Evolutionary conservation across 345 rosid species (phyloP), one percentile per base, ranked within the genome.

Genomic region (Abelmoschus esculentus): DNA sequence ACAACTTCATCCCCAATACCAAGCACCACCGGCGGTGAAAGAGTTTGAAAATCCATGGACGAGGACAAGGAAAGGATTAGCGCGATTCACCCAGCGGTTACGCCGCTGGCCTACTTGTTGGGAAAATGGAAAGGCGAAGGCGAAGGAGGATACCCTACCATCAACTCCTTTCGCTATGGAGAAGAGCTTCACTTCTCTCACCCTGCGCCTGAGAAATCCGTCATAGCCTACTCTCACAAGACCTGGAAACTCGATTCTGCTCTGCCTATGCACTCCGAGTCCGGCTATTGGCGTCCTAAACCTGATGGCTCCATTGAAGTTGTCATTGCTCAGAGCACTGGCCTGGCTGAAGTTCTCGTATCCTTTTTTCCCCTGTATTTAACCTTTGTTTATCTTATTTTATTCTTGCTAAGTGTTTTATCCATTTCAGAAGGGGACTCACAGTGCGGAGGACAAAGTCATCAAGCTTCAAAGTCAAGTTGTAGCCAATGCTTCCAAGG

Each of bases 81-180:
- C 3, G 62, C 74, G 26, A 1, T 85, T 31, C 96, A 88, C 47
- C 88, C 90, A 13, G 82, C 81, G n/a, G 75, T 85, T 5, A 84
- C 76, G 38, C 87, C 90, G 15, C 18, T 90, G 0, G 74, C 89
- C 0, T 86, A 78, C 73, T 84, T 90, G 34, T 46, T 90, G 54
- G 93, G 96, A 3, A 88, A 79, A 32, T 90, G 96, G 97, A 83
- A 80, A 76, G 93, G 93, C n/a, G 60, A 84, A 76, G 97, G 93
- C 11, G 78, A 86, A 72, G 97, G 97, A 15, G 76, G 73, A 2
- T 88, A 70, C 67, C 93, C 91, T 19, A 88, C 90, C 72, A 82
- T 86, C 79, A 55, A 72, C 72, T 74, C 89, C 62, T 90, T 90
- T 77, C 70, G 67, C 14, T 90, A 88, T 70, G 87, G 83, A 13